Evolutionary conservation across 805 yeast species (phyloP).

Genomic region (Teunomyces cretensis): DNA sequence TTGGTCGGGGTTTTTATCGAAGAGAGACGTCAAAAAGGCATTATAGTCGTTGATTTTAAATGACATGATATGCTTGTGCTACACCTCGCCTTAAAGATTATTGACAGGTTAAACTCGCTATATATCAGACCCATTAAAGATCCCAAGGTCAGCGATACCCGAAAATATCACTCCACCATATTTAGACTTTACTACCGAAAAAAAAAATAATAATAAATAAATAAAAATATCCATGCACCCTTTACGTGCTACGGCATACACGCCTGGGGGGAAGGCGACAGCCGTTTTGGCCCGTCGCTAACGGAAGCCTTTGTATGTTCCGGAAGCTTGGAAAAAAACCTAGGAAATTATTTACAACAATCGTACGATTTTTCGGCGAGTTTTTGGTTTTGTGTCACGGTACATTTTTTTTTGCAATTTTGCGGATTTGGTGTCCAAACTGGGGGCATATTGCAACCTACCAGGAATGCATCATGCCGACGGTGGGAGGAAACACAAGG

Average conservation of each 20-base stretch:
- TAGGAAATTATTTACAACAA: background rate
- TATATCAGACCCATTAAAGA: constrained; percentile 4
- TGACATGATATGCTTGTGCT: constrained; percentile 18
- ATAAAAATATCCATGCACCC: background rate
- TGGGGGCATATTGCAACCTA: background rate
- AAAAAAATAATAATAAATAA: constrained; percentile 2
- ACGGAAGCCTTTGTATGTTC: background rate
- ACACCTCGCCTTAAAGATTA: constrained; percentile 1
- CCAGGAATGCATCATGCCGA: background rate
- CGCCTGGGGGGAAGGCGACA: background rate
- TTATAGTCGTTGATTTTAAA: constrained; percentile 29
- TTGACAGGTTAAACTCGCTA: constrained; percentile 2
- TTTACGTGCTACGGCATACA: background rate
- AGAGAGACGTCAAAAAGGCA: constrained; percentile 25
- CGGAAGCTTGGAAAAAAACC: background rate
- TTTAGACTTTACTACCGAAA: constrained; percentile 1
- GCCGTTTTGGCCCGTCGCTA: background rate
- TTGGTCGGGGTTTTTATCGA: constrained; percentile 16
- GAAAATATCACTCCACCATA: constrained; percentile 3
- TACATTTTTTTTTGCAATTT: constrained; percentile 1
- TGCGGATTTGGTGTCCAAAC: background rate
- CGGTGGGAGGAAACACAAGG: too few relatives aligned
- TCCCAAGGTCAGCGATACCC: constrained; percentile 1
- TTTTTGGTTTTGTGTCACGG: constrained; percentile 1
- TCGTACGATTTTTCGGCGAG: constrained; percentile 4